A percentile compares a stretch with the other conserved stretches of the same genome.
Evolutionary conservation across 2,329 filamentous ascomycete species (phyloP).

Genomic region (Diaporthe capsici): DNA sequence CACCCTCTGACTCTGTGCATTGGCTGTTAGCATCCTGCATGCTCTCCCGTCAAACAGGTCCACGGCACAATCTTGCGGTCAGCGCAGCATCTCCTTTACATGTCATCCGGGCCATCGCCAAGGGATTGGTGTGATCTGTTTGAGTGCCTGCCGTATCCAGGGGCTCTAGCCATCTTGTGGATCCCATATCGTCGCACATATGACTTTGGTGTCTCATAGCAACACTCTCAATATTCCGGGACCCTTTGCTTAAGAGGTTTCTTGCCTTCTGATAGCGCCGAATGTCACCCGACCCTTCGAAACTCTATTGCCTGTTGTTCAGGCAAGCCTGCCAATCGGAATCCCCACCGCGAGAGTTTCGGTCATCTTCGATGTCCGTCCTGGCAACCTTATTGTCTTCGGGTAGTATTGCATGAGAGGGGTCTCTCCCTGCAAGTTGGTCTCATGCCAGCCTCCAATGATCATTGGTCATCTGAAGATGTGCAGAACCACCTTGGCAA

Average conservation of each 20-base stretch:
- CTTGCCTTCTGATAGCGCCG: neutral
- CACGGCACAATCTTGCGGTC: no score
- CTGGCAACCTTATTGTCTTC: neutral
- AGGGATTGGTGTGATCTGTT: no score
- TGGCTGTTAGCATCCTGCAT: no score
- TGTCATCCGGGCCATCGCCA: no score
- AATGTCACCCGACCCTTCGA: neutral
- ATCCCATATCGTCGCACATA: neutral
- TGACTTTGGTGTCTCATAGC: neutral
- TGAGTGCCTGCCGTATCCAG: no score
- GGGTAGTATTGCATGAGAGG: neutral
- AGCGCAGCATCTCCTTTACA: no score
- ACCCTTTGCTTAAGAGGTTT: neutral
- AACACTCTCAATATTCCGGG: neutral
- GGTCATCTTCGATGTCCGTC: neutral
- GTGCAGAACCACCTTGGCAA: neutral
- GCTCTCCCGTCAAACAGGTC: no score
- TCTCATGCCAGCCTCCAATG: neutral
- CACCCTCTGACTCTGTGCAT: no score
- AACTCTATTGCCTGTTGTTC: neutral
- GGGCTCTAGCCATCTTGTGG: no score
- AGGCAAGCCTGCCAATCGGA: neutral
- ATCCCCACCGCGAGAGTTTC: neutral
- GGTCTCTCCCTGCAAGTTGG: neutral
- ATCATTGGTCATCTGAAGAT: neutral